A percentile compares a stretch with the other conserved stretches of the same genome.
phyloP scores from a whole-genome alignment of 2,329 filamentous ascomycete species.

The Epichloe brachyelytri region DNA sequence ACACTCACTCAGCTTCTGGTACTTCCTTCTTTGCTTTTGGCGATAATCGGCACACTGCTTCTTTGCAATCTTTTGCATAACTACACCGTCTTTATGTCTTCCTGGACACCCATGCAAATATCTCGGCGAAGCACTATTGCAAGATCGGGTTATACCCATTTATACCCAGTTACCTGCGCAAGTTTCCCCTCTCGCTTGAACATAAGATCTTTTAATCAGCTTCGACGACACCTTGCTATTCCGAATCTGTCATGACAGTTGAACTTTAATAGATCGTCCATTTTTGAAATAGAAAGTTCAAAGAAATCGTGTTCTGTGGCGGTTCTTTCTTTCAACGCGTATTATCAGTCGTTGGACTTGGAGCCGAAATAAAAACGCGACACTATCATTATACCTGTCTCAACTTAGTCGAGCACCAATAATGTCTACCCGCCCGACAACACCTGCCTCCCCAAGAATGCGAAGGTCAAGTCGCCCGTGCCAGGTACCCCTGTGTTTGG shows the following conservation, averaged over 20 bases:
- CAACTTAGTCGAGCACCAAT: constrained; percentile 1
- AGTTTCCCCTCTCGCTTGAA: background rate
- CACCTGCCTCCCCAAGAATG: constrained; percentile 42
- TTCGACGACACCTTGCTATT: background rate
- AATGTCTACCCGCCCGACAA: constrained; percentile 36
- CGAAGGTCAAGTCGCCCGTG: constrained; percentile 45
- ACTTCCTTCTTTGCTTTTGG: background rate
- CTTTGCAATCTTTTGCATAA: background rate
- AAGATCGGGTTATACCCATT: background rate
- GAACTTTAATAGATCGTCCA: background rate
- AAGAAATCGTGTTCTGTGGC: background rate
- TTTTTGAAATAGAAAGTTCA: background rate
- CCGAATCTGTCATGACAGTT: too few relatives aligned
- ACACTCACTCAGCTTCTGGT: background rate
- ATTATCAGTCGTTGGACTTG: background rate
- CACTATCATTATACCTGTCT: background rate
- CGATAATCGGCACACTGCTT: background rate
- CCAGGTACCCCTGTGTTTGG: constrained; percentile 49
- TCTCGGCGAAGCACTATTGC: background rate
- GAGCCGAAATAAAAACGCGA: background rate
- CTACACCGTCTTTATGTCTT: background rate
- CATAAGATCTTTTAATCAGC: background rate
- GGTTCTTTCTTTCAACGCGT: background rate
- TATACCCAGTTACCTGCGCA: background rate
- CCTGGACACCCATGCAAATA: background rate